Evolutionary conservation across 2,329 filamentous ascomycete species (phyloP).

Genomic region (Aureobasidium sp.): DNA sequence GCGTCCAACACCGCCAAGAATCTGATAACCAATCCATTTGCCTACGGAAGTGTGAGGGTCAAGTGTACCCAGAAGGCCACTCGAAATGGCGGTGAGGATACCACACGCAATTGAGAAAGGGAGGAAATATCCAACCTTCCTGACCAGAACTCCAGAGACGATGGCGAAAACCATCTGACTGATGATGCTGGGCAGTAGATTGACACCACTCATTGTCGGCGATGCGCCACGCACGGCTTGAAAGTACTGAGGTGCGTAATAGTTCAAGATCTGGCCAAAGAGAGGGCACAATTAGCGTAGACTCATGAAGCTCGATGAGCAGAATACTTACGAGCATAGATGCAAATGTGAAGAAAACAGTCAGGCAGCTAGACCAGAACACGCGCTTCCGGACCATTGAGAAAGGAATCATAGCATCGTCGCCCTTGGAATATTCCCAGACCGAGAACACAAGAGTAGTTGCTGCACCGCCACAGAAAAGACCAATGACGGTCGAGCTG

Average conservation of each 20-base stretch:
- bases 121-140: constrained; percentile 18
- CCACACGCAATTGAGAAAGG: constrained; percentile 16
- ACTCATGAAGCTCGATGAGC: background rate
- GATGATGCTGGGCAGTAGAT: constrained; percentile 15
- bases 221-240: constrained; percentile 21
- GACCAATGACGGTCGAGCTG: constrained; percentile 16
- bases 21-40: constrained; percentile 47
- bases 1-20: constrained; percentile 40
- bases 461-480: background rate
- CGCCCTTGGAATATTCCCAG: constrained; percentile 8
- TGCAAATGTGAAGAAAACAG: constrained; percentile 20
- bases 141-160: constrained; percentile 15
- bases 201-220: constrained; percentile 20
- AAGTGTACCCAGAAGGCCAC: constrained; percentile 25
- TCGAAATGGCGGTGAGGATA: constrained; percentile 18
- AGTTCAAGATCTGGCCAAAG: constrained; percentile 12
- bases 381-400: constrained; percentile 24
- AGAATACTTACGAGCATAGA: constrained; percentile 12
- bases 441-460: constrained; percentile 7
- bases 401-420: constrained; percentile 20
- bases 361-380: constrained; percentile 15
- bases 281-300: background rate
- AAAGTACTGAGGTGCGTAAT: constrained; percentile 24
- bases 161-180: constrained; percentile 15
- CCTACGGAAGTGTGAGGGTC: constrained; percentile 31